Percentiles rank a stretch among this genome's conserved stretches.
These are phyloP conservation scores for Penicillium angulare DNA, from an alignment of 495 filamentous ascomycete species.

Conservation along the genomic window DNA sequence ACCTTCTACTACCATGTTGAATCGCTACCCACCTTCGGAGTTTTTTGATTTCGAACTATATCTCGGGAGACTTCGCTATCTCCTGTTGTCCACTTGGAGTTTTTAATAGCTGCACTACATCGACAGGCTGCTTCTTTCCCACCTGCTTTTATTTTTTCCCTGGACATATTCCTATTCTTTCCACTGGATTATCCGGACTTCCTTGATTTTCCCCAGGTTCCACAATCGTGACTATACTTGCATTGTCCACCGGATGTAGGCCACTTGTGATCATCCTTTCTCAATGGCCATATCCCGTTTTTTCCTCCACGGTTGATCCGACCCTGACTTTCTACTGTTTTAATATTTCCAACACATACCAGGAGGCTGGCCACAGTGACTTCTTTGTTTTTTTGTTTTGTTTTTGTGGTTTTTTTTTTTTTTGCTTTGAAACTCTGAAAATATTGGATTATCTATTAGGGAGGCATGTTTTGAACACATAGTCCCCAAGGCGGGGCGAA, in stretches of 20 bases:
- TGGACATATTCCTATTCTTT: slow-evolving; percentile 3
- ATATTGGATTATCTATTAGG: slow-evolving; percentile 2
- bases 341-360: slow-evolving; percentile 27
- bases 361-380: slow-evolving; percentile 9
- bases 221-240: slow-evolving; percentile 5
- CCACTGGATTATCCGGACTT: slow-evolving; percentile 12
- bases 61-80: no score
- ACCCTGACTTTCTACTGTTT: slow-evolving; percentile 20
- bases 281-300: background rate
- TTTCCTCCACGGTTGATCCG: background rate
- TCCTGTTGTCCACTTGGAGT: no score
- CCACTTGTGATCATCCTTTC: background rate
- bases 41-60: no score
- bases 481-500: background rate
- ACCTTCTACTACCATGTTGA: no score
- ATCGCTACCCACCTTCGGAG: no score
- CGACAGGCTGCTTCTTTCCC: no score
- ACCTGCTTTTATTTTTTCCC: no score
- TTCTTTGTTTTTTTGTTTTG: slow-evolving; percentile 5
- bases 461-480: background rate
- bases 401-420: slow-evolving; percentile 7
- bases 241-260: slow-evolving; percentile 14
- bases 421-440: slow-evolving; percentile 6
- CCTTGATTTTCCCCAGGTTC: slow-evolving; percentile 1
- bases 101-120: no score